Base-by-base conservation (phyloP, 2,329 filamentous ascomycete species). In the Pyricularia sp. region DNA sequence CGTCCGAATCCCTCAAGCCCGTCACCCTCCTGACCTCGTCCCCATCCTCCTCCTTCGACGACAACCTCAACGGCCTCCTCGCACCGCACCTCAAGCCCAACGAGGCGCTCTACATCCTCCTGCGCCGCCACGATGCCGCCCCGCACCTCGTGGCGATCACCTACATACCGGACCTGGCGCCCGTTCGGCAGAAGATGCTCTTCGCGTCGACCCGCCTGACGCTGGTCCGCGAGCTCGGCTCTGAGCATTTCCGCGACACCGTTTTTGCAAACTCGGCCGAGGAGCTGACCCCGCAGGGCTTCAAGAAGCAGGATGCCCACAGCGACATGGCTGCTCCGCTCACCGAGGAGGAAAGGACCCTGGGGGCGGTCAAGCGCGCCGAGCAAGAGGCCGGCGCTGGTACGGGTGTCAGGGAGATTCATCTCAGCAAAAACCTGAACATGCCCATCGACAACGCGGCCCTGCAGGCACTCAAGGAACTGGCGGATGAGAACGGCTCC, bases 101-200 rank as follows among this genome's bases (percentile, higher is more conserved):
- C 72, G 84, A 85, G 69, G 88, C 92, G 0, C 84, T 90, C 64
- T 95, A 94, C 80, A 84, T 92, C 73, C 86, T 95, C 74, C 86
- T 95, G 61, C 90, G 91, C 66, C 88, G 90, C 69, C 84, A 89
- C 77, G 83, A 87, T 67, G 77, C 79, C 55, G 78, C 81, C 3
- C 86, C 85, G n/a, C 79, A 78, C 72, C 88, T 93, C 72, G 80
- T 91, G 30, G 90, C 89, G 64, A 81, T 94, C 50, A 93, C 91
- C 50, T 95, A 93, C 77, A 88, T 95, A 6, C 92, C 92, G 30
- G 91, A 94, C 78, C 77, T 86, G 0, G 92, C 92, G 58, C 90
- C 90, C 31, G 92, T 95, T 69, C 88, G 92, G 58, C 90, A 93
- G 77, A 95, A 95, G 83, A 95, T 92, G 90, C 85, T 95, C 26